Evolutionary conservation across 2,329 filamentous ascomycete genomes (phyloP).

Genomic region (Metarhizium anisopliae): DNA sequence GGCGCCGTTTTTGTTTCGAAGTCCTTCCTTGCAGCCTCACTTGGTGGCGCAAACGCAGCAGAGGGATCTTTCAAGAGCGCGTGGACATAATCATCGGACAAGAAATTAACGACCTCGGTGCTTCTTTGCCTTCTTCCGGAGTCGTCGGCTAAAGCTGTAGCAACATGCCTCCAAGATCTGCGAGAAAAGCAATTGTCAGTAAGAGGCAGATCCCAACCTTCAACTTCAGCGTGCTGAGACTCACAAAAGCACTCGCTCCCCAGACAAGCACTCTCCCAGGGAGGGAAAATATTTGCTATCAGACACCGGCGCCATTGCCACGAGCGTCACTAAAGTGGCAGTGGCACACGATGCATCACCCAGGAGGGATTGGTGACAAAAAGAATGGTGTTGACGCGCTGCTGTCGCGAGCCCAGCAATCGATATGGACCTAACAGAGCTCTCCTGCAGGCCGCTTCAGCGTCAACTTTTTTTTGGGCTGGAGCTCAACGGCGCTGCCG

Average conservation of each 20-base stretch:
- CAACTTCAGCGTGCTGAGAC: constrained; percentile 22
- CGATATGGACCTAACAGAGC: not conserved
- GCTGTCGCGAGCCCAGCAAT: constrained; percentile 14
- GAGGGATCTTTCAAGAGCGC: constrained; percentile 60
- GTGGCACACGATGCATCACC: constrained; percentile 31
- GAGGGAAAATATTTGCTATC: constrained; percentile 72
- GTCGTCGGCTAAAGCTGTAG: constrained; percentile 46
- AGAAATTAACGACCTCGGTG: constrained; percentile 54
- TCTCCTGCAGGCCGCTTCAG: not conserved
- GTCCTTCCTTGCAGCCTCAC: constrained; percentile 53
- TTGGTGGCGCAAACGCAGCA: constrained; percentile 56
- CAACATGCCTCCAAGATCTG: constrained; percentile 55
- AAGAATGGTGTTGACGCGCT: constrained; percentile 24
- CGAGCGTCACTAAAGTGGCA: constrained; percentile 38
- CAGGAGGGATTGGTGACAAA: constrained; percentile 14
- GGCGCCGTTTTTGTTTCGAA: constrained; percentile 83
- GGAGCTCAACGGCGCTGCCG: constrained; percentile 16
- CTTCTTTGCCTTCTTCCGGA: constrained; percentile 46
- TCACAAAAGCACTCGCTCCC: constrained; percentile 73
- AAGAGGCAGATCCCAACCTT: not conserved
- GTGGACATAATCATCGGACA: constrained; percentile 60
- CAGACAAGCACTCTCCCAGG: constrained; percentile 75
- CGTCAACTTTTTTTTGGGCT: constrained; percentile 14
- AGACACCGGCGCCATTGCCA: constrained; percentile 61
- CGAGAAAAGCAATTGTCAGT: constrained; percentile 12